Evolutionary conservation across 73 alveolate species (phyloP).

Genomic region (Durusdinium trenchii): DNA sequence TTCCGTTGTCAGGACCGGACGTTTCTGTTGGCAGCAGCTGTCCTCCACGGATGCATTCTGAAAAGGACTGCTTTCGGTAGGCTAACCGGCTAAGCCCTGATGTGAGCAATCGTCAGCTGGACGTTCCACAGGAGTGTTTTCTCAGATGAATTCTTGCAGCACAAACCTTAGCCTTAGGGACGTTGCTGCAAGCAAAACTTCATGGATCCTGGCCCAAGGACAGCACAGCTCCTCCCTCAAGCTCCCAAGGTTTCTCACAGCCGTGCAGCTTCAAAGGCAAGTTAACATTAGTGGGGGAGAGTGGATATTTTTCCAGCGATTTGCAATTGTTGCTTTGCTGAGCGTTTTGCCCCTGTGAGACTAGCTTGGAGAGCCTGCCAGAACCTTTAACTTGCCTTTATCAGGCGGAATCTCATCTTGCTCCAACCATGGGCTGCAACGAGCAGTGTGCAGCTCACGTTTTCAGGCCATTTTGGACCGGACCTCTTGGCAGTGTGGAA

Average conservation of each 20-base stretch:
- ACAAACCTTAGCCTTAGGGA: not conserved
- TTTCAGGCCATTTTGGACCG: slow-evolving; percentile 57
- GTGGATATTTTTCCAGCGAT: no score
- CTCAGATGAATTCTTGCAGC: slow-evolving; percentile 42
- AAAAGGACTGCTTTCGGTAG: slow-evolving; percentile 3
- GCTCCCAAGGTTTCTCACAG: not conserved
- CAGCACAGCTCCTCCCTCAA: slow-evolving; percentile 71
- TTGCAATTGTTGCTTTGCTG: no score
- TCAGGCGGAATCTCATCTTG: not conserved
- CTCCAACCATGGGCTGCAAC: not conserved
- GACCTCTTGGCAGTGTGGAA: slow-evolving; percentile 33
- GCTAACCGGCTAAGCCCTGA: not conserved
- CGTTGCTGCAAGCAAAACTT: not conserved
- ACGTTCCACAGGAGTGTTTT: slow-evolving; percentile 69
- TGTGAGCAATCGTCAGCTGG: no score
- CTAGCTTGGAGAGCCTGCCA: slow-evolving; percentile 12
- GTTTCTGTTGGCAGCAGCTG: slow-evolving; percentile 77
- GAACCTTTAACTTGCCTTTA: slow-evolving; percentile 21
- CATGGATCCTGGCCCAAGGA: not conserved
- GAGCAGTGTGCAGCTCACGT: not conserved
- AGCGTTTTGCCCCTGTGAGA: not conserved
- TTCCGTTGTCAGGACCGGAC: slow-evolving; percentile 72
- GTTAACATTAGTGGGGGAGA: no score
- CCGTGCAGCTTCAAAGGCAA: slow-evolving; percentile 11
- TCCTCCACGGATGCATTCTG: slow-evolving; percentile 73